Evolutionary conservation across 2,329 filamentous ascomycete species (phyloP), one percentile per base, ranked within the genome.

Genomic region (Monilinia aucupariae): DNA sequence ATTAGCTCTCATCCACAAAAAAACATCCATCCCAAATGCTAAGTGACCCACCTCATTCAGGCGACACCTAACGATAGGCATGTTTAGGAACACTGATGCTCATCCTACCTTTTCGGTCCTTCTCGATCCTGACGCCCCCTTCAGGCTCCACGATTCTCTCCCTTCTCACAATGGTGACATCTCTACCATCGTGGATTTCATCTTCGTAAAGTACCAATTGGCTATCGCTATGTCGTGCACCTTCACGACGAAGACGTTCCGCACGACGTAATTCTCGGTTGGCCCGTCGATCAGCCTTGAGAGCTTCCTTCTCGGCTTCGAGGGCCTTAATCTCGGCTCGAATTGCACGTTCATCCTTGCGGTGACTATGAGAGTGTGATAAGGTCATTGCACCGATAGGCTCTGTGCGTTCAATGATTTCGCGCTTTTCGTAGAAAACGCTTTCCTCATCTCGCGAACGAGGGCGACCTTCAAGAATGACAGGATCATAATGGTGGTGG

Each of bases 31-130:
- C 52, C 41, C 52, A 65, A 65, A 60, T 65, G 27, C 30, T 41
- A 58, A 47, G 41, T 58, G 56, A 72, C 67, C 69, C 70, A 71
- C 66, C 68, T 68, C 65, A 69, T 62, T 65, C 67, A 66, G 61
- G 53, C 61, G 64, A 67, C 52, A 67, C 81, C 61, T 62, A 65
- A 59, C 77, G 82, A 77, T 80, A 84, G 77, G 85, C 82, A 63
- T 72, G 66, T 79, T 86, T 85, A 73, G 89, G 89, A 77, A 90
- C 84, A 80, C 89, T 90, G 79, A 92, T 86, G 81, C 87, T 85
- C 85, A 94, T 87, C 89, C 88, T 94, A 96, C 92, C 92, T 92
- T 90, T 94, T 81, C 88, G 88, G 79, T 97, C 91, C 81, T 89
- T 91, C 78, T 91, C 89, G 71, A 96, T 85, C 70, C 88, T 81